phyloP scores from a whole-genome alignment of 192 early-diverging fungal species.

The Phlyctochytrium bullatum region DNA sequence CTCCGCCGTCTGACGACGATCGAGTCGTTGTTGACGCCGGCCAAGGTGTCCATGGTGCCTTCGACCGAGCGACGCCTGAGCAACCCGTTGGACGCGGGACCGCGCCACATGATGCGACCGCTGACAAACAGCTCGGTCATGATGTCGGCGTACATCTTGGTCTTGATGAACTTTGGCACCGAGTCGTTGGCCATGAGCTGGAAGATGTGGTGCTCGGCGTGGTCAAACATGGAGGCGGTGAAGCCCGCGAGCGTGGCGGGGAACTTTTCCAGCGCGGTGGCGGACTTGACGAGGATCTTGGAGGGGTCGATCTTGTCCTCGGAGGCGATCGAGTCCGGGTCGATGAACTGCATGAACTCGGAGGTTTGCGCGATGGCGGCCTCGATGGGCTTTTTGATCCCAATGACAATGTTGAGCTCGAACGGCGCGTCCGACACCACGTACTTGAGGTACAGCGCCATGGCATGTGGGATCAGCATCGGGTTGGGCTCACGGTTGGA shows the following conservation, averaged over 20 bases:
- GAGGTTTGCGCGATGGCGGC: conserved; percentile 7
- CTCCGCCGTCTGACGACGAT: too few relatives aligned
- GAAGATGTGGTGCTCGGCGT: conserved; percentile 69
- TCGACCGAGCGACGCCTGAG: background rate
- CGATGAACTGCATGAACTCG: conserved; percentile 20
- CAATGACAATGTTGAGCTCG: conserved; percentile 43
- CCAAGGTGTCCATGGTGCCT: conserved; percentile 1
- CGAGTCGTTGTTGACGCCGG: background rate
- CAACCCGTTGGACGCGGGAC: background rate
- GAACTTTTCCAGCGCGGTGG: conserved; percentile 22
- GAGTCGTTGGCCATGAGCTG: conserved; percentile 71
- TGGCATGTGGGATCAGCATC: conserved; percentile 34
- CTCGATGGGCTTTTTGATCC: conserved; percentile 34
- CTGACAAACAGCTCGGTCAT: conserved; percentile 7
- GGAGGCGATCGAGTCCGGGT: conserved; percentile 35
- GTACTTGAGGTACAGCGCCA: conserved; percentile 44
- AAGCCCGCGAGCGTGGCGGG: conserved; percentile 13
- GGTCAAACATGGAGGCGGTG: conserved; percentile 51
- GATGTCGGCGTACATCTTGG: conserved; percentile 26
- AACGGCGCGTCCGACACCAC: conserved; percentile 31
- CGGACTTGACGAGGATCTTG: conserved; percentile 15
- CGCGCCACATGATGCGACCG: conserved; percentile 1
- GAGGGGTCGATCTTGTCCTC: conserved; percentile 6
- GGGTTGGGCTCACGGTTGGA: background rate
- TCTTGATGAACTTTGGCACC: conserved; percentile 70